phyloP scores from a whole-genome alignment of 441 rosid genomes.

The Croton laevigatus region DNA sequence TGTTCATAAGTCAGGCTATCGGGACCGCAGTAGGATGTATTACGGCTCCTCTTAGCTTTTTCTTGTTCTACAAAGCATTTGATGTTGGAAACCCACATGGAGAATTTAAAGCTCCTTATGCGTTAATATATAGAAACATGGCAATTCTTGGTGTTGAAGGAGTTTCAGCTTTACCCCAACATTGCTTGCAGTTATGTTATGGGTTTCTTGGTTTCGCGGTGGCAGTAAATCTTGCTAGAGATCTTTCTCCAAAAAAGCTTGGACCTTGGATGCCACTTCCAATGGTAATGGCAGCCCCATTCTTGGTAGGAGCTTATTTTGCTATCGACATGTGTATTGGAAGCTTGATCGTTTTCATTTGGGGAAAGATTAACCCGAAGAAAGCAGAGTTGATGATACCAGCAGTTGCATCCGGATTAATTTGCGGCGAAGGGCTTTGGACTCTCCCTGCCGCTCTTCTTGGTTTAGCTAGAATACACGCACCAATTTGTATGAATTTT shows the following conservation, averaged over 20 bases:
- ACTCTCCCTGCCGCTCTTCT: slow-evolving; percentile 64
- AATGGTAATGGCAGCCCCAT: slow-evolving; percentile 68
- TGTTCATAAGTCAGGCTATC: slow-evolving; percentile 60
- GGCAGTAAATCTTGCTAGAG: slow-evolving; percentile 42
- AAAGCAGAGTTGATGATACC: slow-evolving; percentile 55
- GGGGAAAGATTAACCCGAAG: slow-evolving; percentile 39
- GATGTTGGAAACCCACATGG: slow-evolving; percentile 58
- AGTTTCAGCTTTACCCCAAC: slow-evolving; percentile 61
- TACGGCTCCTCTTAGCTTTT: slow-evolving; percentile 53
- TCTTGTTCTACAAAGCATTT: slow-evolving; percentile 63
- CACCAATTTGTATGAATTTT: slow-evolving; percentile 72
- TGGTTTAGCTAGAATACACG: slow-evolving; percentile 53
- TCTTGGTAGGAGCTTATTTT: slow-evolving; percentile 62
- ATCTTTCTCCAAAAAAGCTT: slow-evolving; percentile 36
- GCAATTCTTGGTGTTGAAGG: slow-evolving; percentile 66
- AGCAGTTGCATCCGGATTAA: slow-evolving; percentile 61
- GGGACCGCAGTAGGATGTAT: slow-evolving; percentile 61
- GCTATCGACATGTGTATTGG: slow-evolving; percentile 67
- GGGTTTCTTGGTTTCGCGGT: slow-evolving; percentile 61
- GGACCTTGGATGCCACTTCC: slow-evolving; percentile 65
- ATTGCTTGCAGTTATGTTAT: slow-evolving; percentile 65
- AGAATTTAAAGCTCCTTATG: slow-evolving; percentile 68
- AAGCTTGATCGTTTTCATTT: slow-evolving; percentile 44
- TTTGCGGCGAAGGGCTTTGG: slow-evolving; percentile 77
- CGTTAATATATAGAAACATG: slow-evolving; percentile 69